These are phyloP conservation scores for Pseudogymnoascus sp. DNA, from an alignment of 2,329 filamentous ascomycete species.

Conservation along the genomic window DNA sequence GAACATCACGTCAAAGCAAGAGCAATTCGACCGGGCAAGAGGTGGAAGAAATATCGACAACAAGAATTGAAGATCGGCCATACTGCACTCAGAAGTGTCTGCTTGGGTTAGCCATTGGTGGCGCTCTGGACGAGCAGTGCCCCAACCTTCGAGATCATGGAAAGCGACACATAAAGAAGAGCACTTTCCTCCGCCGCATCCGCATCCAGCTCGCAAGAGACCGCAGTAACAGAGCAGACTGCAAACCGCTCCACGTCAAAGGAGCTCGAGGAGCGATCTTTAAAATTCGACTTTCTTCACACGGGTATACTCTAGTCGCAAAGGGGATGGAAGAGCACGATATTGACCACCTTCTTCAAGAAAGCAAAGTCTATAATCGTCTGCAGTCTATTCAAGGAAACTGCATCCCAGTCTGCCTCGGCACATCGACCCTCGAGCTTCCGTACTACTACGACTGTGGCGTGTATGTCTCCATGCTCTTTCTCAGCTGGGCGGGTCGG, in stretches of 20 bases:
- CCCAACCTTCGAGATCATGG: conserved; percentile 26
- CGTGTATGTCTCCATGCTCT: conserved; percentile 28
- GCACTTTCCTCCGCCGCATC: conserved; percentile 6
- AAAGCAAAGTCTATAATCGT: background rate
- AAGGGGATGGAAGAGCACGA: background rate
- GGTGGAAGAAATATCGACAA: background rate
- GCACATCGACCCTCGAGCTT: conserved; percentile 24
- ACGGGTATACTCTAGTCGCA: conserved; percentile 16
- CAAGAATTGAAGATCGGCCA: conserved; percentile 21
- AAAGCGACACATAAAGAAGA: background rate
- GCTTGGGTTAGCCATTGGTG: conserved; percentile 19
- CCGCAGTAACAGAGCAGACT: conserved; percentile 8
- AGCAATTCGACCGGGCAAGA: background rate
- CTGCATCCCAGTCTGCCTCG: conserved; percentile 32
- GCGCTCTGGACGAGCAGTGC: conserved; percentile 24
- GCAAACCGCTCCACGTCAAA: conserved; percentile 22
- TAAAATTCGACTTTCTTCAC: conserved; percentile 24
- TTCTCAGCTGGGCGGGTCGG: conserved; percentile 30
- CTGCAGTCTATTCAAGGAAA: conserved; percentile 26
- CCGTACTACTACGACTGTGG: conserved; percentile 29
- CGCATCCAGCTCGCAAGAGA: conserved; percentile 8
- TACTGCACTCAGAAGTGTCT: conserved; percentile 28
- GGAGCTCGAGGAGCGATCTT: conserved; percentile 25
- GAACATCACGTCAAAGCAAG: background rate
- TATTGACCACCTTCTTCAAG: background rate